These are phyloP conservation scores for Cylindrotheca fusiformis DNA, from an alignment of 108 stramenopile species.

Conservation along the genomic window DNA sequence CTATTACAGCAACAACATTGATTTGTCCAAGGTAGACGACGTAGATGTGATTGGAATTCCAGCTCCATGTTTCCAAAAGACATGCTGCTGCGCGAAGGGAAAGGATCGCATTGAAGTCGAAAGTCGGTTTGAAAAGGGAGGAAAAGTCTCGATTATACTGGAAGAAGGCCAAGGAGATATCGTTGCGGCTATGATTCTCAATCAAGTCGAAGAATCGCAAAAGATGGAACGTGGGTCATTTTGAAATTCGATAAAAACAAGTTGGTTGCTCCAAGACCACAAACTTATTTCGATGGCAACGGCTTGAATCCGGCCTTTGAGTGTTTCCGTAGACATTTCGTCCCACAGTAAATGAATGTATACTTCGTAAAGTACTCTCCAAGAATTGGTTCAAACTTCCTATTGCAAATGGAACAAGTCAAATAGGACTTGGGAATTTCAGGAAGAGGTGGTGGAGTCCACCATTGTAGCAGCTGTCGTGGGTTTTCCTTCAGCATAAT, in stretches of 20 bases:
- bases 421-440: constrained; percentile 7
- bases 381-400: constrained; percentile 7
- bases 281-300: neutral
- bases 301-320: constrained; percentile 1
- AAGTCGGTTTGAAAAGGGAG: constrained; percentile 18
- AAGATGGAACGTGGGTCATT: constrained; percentile 46
- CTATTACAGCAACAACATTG: constrained; percentile 42
- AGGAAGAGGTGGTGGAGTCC: constrained; percentile 2
- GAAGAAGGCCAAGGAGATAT: constrained; percentile 36
- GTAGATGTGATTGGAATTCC: constrained; percentile 47
- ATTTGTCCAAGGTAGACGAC: constrained; percentile 45
- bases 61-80: constrained; percentile 38
- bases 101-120: constrained; percentile 29
- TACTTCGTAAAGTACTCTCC: constrained; percentile 13
- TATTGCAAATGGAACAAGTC: constrained; percentile 8
- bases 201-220: constrained; percentile 55
- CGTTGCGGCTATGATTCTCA: constrained; percentile 42
- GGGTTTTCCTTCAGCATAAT: constrained; percentile 2
- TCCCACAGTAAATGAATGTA: constrained; percentile 12
- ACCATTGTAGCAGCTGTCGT: constrained; percentile 4
- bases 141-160: constrained; percentile 26
- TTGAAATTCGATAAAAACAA: too few species aligned
- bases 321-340: constrained; percentile 9
- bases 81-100: constrained; percentile 31
- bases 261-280: neutral